Evolutionary conservation across 2,329 filamentous ascomycete species (phyloP).

Genomic region (Fusarium aywerte): DNA sequence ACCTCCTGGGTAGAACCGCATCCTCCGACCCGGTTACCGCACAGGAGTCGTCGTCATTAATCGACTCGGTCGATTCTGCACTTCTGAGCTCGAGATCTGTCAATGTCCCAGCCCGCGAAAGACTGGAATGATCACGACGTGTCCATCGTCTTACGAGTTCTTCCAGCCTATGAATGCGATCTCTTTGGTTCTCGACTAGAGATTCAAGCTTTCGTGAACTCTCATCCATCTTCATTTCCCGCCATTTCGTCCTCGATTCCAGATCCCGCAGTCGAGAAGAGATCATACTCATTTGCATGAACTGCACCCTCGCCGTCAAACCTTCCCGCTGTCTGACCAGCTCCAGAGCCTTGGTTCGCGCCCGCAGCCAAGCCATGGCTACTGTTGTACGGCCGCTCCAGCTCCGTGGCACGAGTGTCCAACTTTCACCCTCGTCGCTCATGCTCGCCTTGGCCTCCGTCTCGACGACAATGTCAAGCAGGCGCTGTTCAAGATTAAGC

Average conservation of each 20-base stretch:
- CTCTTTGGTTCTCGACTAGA: slow-evolving; percentile 42
- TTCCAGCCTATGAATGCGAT: slow-evolving; percentile 40
- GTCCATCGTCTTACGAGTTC: slow-evolving; percentile 32
- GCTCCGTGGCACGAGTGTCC: slow-evolving; percentile 53
- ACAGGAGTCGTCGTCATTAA: slow-evolving; percentile 17
- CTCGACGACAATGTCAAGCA: slow-evolving; percentile 58
- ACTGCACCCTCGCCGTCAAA: slow-evolving; percentile 58
- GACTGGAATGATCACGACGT: slow-evolving; percentile 12
- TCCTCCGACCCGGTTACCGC: slow-evolving; percentile 6
- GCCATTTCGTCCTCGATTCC: slow-evolving; percentile 48
- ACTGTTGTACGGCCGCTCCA: slow-evolving; percentile 54
- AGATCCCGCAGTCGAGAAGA: slow-evolving; percentile 55
- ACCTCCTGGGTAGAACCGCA: not conserved
- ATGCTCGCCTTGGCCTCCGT: slow-evolving; percentile 51
- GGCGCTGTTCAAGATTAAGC: slow-evolving; percentile 55
- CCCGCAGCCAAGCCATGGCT: slow-evolving; percentile 58
- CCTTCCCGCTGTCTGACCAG: slow-evolving; percentile 59
- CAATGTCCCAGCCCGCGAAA: slow-evolving; percentile 31
- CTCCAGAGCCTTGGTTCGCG: slow-evolving; percentile 58
- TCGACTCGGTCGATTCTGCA: slow-evolving; percentile 10
- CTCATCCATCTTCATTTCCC: slow-evolving; percentile 47
- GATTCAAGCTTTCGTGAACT: slow-evolving; percentile 42
- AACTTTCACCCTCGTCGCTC: slow-evolving; percentile 44
- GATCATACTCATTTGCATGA: slow-evolving; percentile 61
- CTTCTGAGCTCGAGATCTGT: slow-evolving; percentile 18